Evolutionary conservation across 2,329 filamentous ascomycete species (phyloP).

Genomic region (Plectosphaerella plurivora): DNA sequence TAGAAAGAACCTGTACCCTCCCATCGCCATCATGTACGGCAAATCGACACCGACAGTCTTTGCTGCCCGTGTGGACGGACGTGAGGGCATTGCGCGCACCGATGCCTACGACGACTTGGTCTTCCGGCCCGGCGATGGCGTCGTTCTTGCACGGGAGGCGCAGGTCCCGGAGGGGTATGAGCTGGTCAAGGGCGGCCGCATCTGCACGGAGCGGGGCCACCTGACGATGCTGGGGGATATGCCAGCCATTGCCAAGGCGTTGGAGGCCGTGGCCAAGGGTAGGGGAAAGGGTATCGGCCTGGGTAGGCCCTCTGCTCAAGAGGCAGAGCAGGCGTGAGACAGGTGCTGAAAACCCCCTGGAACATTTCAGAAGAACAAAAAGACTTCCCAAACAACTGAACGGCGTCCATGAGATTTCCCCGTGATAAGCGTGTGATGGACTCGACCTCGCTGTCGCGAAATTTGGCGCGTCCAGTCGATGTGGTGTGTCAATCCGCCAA

Average conservation of each 20-base stretch:
- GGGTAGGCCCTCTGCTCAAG: slow-evolving; percentile 24
- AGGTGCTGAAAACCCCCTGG: too few relatives aligned
- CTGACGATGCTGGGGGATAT: slow-evolving; percentile 83
- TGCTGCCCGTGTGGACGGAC: slow-evolving; percentile 68
- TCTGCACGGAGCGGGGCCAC: slow-evolving; percentile 81
- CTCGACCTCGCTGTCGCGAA: neutral
- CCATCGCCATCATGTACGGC: slow-evolving; percentile 77
- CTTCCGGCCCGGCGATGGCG: slow-evolving; percentile 84
- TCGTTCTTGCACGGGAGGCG: slow-evolving; percentile 78
- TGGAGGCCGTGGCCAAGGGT: slow-evolving; percentile 64
- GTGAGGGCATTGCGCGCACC: slow-evolving; percentile 68
- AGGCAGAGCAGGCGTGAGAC: neutral
- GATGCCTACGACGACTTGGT: slow-evolving; percentile 84
- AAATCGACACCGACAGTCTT: slow-evolving; percentile 84
- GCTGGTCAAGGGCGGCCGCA: slow-evolving; percentile 66
- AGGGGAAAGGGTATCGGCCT: slow-evolving; percentile 69
- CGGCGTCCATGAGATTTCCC: too few relatives aligned
- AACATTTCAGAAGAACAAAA: too few relatives aligned
- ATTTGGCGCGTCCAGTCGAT: too few relatives aligned
- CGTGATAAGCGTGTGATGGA: neutral
- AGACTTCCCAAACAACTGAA: too few relatives aligned
- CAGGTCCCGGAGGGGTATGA: slow-evolving; percentile 81
- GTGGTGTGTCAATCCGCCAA: too few relatives aligned
- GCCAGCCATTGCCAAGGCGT: slow-evolving; percentile 70
- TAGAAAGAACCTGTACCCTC: slow-evolving; percentile 71